Evolutionary conservation across 2,329 filamentous ascomycete species (phyloP).

Genomic region (Chaetomium globosum): DNA sequence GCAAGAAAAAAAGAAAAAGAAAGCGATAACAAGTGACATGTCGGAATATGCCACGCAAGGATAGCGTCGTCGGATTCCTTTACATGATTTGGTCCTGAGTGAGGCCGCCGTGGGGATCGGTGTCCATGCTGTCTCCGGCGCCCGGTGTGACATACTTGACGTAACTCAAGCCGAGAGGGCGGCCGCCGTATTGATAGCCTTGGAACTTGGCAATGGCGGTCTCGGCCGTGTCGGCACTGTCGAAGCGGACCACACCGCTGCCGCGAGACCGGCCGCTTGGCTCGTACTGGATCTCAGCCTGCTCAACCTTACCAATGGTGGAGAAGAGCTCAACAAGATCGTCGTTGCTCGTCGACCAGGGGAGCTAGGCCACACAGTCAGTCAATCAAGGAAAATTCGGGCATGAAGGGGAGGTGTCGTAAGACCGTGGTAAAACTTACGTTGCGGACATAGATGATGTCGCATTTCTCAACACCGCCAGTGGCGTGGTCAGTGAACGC

Average conservation of each 20-base stretch:
- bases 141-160: slow-evolving; percentile 83
- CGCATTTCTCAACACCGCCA: slow-evolving; percentile 78
- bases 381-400: slow-evolving; percentile 33
- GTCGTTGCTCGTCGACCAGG: slow-evolving; percentile 98
- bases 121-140: slow-evolving; percentile 76
- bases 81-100: slow-evolving; percentile 99
- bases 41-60: not conserved
- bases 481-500: slow-evolving; percentile 93
- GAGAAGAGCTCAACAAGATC: slow-evolving; percentile 95
- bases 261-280: slow-evolving; percentile 92
- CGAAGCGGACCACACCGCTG: slow-evolving; percentile 95
- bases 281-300: slow-evolving; percentile 99
- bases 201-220: slow-evolving; percentile 97
- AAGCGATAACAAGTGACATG: slow-evolving; percentile 7
- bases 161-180: slow-evolving; percentile 87
- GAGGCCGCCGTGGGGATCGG: slow-evolving; percentile 70
- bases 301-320: slow-evolving; percentile 96
- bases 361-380: slow-evolving; percentile 62
- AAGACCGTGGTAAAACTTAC: slow-evolving; percentile 58
- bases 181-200: slow-evolving; percentile 94
- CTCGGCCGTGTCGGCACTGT: slow-evolving; percentile 78
- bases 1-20: not conserved
- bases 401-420: no score
- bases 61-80: slow-evolving; percentile 13
- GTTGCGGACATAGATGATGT: slow-evolving; percentile 94